phyloP scores from a whole-genome alignment of 1,139 yeast species.

The Candida buenavistaensis region DNA sequence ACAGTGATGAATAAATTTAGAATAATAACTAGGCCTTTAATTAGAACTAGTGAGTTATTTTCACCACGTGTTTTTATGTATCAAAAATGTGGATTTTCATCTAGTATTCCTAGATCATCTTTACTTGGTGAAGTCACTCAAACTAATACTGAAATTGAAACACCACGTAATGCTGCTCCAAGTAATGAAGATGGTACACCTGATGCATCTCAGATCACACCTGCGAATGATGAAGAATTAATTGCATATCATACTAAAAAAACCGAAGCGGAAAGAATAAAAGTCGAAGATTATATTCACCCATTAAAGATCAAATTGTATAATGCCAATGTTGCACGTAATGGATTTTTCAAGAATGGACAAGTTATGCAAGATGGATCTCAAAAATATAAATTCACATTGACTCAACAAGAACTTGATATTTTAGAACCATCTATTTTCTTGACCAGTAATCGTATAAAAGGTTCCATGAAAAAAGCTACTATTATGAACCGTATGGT shows the following conservation, averaged over 20 bases:
- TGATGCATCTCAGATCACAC: constrained; percentile 17
- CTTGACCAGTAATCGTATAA: constrained; percentile 74
- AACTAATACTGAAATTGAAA: background rate
- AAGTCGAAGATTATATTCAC: constrained; percentile 46
- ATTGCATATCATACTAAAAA: constrained; percentile 34
- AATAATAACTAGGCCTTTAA: constrained; percentile 9
- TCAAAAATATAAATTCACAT: constrained; percentile 54
- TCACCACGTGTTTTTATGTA: background rate
- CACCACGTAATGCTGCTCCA: constrained; percentile 6
- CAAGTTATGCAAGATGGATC: constrained; percentile 51
- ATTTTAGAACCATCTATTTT: constrained; percentile 83
- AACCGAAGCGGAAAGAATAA: constrained; percentile 29
- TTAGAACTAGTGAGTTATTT: constrained; percentile 3
- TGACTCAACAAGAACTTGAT: constrained; percentile 67
- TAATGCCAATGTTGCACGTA: constrained; percentile 54
- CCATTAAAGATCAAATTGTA: constrained; percentile 76
- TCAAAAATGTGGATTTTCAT: constrained; percentile 5
- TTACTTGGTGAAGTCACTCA: constrained; percentile 12
- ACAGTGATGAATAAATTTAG: constrained; percentile 13
- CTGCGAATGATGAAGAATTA: constrained; percentile 35
- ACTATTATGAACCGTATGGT: constrained; percentile 78
- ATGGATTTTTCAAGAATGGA: constrained; percentile 77
- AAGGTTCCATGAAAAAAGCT: constrained; percentile 86
- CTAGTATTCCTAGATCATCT: constrained; percentile 5
- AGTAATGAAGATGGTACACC: constrained; percentile 9